Percentiles rank a stretch among this genome's conserved stretches.
Conservation (phyloP, 2,329 filamentous ascomycete species). For the Colletotrichum agaves region DNA sequence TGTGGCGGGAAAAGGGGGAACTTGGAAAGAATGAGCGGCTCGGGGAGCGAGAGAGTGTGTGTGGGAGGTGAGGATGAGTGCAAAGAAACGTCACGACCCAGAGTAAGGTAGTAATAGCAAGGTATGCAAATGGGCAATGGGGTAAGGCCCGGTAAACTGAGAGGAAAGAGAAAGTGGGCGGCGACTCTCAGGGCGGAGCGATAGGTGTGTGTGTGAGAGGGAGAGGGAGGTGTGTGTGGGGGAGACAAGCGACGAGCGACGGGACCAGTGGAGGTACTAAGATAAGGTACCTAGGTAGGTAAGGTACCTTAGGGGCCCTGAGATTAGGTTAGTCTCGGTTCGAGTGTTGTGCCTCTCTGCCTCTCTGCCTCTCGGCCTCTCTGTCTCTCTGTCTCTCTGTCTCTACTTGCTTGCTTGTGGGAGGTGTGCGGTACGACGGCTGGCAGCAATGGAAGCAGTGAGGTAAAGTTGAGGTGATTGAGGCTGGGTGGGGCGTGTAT, state of each 20-base stretch:
- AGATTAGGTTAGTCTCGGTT: conserved; percentile 30
- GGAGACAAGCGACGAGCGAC: no score
- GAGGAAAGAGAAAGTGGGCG: conserved; percentile 30
- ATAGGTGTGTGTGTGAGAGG: neutral
- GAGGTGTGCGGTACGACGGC: conserved; percentile 11
- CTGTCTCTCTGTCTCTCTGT: neutral
- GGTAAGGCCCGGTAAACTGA: neutral
- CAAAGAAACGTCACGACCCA: conserved; percentile 20
- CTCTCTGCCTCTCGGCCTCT: no score
- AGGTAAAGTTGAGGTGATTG: conserved; percentile 25
- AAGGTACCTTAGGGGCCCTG: neutral
- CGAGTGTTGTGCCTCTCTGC: conserved; percentile 1
- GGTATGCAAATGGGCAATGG: neutral
- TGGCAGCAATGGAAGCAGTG: neutral
- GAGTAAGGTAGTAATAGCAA: neutral
- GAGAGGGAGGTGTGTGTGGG: neutral
- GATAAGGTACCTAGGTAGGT: no score
- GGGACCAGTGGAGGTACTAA: no score
- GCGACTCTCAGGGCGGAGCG: neutral
- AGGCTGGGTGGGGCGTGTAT: conserved; percentile 31
- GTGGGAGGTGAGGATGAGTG: conserved; percentile 21
- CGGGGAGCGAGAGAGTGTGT: neutral
- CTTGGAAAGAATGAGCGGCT: conserved; percentile 13
- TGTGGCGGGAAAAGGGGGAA: conserved; percentile 31
- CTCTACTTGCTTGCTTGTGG: neutral